Evolutionary conservation across 768 basidiomycete species (phyloP).

Genomic region (Hypholoma fasciculare): DNA sequence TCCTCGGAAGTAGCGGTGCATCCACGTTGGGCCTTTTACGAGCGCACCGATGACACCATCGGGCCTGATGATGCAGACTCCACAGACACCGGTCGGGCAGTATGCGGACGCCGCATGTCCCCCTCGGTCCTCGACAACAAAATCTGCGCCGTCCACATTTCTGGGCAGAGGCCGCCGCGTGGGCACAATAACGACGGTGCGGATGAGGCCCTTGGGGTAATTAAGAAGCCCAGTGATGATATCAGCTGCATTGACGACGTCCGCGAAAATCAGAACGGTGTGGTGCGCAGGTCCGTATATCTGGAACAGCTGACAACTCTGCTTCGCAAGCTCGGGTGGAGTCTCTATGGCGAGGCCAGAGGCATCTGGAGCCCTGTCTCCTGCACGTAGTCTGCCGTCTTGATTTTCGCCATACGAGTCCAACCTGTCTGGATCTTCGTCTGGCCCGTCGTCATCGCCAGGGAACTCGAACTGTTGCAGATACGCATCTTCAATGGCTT

Average conservation of each 20-base stretch:
- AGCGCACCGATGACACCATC: slow-evolving; percentile 46
- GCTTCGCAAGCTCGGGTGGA: slow-evolving; percentile 12
- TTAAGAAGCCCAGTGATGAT: slow-evolving; percentile 14
- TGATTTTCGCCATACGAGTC: slow-evolving; percentile 24
- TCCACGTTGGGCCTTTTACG: slow-evolving; percentile 28
- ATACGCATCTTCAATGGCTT: slow-evolving; percentile 7
- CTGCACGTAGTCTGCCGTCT: slow-evolving; percentile 31
- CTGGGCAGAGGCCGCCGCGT: slow-evolving; percentile 8
- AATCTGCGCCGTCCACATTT: slow-evolving; percentile 20
- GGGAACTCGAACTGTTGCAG: slow-evolving; percentile 1
- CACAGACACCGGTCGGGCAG: slow-evolving; percentile 28
- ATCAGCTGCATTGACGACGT: slow-evolving; percentile 18
- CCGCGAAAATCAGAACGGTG: slow-evolving; percentile 41
- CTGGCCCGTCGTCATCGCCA: slow-evolving; percentile 6
- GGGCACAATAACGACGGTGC: slow-evolving; percentile 28
- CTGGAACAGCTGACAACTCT: slow-evolving; percentile 30
- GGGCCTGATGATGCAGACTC: slow-evolving; percentile 41
- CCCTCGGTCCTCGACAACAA: slow-evolving; percentile 33
- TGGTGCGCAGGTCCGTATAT: slow-evolving; percentile 34
- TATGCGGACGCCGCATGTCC: slow-evolving; percentile 43
- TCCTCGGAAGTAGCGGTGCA: slow-evolving; percentile 33
- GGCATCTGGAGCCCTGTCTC: slow-evolving; percentile 48
- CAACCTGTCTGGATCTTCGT: slow-evolving; percentile 11
- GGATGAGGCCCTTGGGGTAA: slow-evolving; percentile 24
- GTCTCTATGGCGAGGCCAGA: slow-evolving; percentile 24